Evolutionary conservation across 306 rosid species (phyloP), one percentile per base, ranked within the genome.

Genomic region (Prinsepia uniflora): DNA sequence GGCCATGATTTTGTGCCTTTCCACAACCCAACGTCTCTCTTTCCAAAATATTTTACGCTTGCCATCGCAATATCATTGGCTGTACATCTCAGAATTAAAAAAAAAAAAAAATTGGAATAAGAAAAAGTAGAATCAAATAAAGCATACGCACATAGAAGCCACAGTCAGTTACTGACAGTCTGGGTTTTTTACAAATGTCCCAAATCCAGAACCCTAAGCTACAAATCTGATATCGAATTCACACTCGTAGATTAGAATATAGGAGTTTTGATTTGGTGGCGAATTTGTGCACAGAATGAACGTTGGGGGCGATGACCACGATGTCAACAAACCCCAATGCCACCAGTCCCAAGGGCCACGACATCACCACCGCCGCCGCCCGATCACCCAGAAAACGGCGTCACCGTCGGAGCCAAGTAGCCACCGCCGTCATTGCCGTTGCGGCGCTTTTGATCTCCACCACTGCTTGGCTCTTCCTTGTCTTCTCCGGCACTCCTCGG

Each of bases 381-480:
- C 71, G 54, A 42, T 55, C 65, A 7, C 10, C 55, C 34, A 70
- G 22, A 65, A 76, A 44, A 58, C 85, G 82, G 41, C 80, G 84
- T 9, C 74, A 82, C 76, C 76, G 90, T 57, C 90, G 55, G 53
- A 75, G 63, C 72, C 84, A 84, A 57, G 70, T 77, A 43, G 77
- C 85, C 41, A 83, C 84, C 36, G 78, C 83, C 14, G 73, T 77
- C 19, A 72, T 83, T 34, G 92, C 88, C 36, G 63, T 81, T 11
- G 84, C 83, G n/a, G 90, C 87, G 14, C 90, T 89, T 39, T 73
- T 89, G 41, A 71, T 89, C 68, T 83, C 83, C 42, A 83, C 88
- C 18, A 66, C 84, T 55, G 90, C 84, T 56, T 89, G 92, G 92
- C 83, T 89, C 67, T 87, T 83, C 77, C 85, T 89, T 12, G 83